Evolutionary conservation across 2,329 filamentous ascomycete genomes (phyloP).

Genomic region (Fusarium setosum): DNA sequence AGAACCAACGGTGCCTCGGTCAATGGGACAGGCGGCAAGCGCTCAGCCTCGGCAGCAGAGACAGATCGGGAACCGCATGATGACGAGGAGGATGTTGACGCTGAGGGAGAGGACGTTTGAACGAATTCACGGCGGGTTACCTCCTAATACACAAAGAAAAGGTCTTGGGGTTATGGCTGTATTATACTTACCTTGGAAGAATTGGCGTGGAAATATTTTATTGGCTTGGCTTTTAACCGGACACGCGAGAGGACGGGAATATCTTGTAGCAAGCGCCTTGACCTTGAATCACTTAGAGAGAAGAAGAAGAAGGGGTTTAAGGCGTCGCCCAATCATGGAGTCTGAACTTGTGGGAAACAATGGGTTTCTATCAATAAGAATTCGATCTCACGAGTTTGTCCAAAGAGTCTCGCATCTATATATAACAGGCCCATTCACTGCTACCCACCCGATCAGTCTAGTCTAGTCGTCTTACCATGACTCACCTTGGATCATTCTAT

Average conservation of each 20-base stretch:
- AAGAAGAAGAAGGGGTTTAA: constrained; percentile 3
- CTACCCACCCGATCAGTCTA: too few species aligned
- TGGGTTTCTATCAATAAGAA: constrained; percentile 5
- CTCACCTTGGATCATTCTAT: too few species aligned
- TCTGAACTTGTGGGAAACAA: constrained; percentile 1
- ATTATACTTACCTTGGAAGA: constrained; percentile 31
- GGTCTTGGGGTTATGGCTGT: constrained; percentile 25
- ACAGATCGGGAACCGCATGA: constrained; percentile 18
- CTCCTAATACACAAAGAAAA: too few species aligned
- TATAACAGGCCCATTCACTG: too few species aligned
- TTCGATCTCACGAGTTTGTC: background rate
- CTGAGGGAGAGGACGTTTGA: constrained; percentile 50
- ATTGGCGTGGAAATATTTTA: constrained; percentile 27
- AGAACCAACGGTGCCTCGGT: constrained; percentile 32
- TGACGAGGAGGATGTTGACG: constrained; percentile 47
- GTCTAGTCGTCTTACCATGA: too few species aligned
- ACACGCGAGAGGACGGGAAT: constrained; percentile 5
- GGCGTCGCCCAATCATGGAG: constrained; percentile 1
- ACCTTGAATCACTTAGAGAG: constrained; percentile 26
- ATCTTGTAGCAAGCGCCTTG: constrained; percentile 34
- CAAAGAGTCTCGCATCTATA: too few species aligned
- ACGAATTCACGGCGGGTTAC: constrained; percentile 11
- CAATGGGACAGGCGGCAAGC: constrained; percentile 25
- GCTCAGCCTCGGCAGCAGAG: constrained; percentile 25
- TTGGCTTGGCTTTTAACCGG: constrained; percentile 9